Percentiles rank a stretch among this genome's conserved stretches.
Evolutionary conservation across 345 rosid species (phyloP).

Genomic region (Eutrema yunnanense): DNA sequence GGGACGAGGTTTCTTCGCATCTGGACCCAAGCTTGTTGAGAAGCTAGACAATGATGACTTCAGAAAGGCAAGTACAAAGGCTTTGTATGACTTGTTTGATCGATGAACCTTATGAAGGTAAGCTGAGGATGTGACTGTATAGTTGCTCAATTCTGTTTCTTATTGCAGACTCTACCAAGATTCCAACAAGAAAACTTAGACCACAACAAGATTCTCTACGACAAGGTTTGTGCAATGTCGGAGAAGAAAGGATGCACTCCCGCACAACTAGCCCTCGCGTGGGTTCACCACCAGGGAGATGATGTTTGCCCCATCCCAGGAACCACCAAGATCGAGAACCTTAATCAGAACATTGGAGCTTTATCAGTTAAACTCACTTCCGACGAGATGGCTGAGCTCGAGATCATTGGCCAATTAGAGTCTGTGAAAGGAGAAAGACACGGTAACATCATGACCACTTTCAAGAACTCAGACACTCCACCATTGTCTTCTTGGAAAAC

Average conservation of each 20-base stretch:
- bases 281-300: constrained; percentile 65
- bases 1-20: constrained; percentile 61
- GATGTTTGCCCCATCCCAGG: constrained; percentile 68
- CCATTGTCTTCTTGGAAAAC: constrained; percentile 49
- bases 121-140: neutral
- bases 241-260: constrained; percentile 50
- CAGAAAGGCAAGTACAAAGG: constrained; percentile 32
- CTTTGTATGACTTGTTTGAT: neutral
- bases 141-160: neutral
- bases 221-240: constrained; percentile 41
- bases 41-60: constrained; percentile 31
- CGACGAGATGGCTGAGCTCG: constrained; percentile 51
- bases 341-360: constrained; percentile 54
- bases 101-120: neutral
- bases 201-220: constrained; percentile 38
- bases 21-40: constrained; percentile 47
- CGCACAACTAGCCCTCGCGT: constrained; percentile 59
- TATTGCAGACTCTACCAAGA: constrained; percentile 44
- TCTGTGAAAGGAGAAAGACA: constrained; percentile 43
- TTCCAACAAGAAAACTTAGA: constrained; percentile 54
- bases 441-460: neutral
- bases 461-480: constrained; percentile 41
- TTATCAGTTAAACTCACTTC: constrained; percentile 47
- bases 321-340: constrained; percentile 57
- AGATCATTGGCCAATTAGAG: constrained; percentile 34